phyloP scores from a whole-genome alignment of 139 green algal species.

The Micractinium sp. region DNA sequence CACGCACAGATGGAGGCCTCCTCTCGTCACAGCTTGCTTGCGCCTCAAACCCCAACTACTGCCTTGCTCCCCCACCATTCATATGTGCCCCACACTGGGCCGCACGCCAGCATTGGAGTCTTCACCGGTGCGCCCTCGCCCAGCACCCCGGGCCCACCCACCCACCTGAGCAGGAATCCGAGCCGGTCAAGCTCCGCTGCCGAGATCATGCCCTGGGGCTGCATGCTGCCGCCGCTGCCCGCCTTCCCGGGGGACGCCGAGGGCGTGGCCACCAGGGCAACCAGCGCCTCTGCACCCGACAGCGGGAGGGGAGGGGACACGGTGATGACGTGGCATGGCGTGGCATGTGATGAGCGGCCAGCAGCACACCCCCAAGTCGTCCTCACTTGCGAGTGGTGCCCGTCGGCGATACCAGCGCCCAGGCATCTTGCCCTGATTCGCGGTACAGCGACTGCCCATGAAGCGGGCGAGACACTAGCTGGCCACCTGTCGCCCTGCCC shows the following conservation, averaged over 20 bases:
- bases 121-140: not conserved
- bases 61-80: not conserved
- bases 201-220: constrained; percentile 47
- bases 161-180: constrained; percentile 59
- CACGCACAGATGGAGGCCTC: not conserved
- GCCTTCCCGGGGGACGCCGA: not conserved
- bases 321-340: too few species aligned
- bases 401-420: too few species aligned
- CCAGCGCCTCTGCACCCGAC: constrained; percentile 21
- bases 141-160: not conserved
- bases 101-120: not conserved
- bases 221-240: not conserved
- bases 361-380: too few species aligned
- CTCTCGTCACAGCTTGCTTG: not conserved
- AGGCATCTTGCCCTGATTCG: too few species aligned
- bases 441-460: too few species aligned
- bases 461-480: too few species aligned
- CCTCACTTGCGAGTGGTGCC: too few species aligned
- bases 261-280: constrained; percentile 41
- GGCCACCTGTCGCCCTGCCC: too few species aligned
- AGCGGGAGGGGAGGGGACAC: too few species aligned
- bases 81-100: not conserved
- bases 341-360: too few species aligned
- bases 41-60: not conserved
- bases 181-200: constrained; percentile 74